phyloP scores from a whole-genome alignment of 2,329 filamentous ascomycete species.

The Alternaria burnsii region DNA sequence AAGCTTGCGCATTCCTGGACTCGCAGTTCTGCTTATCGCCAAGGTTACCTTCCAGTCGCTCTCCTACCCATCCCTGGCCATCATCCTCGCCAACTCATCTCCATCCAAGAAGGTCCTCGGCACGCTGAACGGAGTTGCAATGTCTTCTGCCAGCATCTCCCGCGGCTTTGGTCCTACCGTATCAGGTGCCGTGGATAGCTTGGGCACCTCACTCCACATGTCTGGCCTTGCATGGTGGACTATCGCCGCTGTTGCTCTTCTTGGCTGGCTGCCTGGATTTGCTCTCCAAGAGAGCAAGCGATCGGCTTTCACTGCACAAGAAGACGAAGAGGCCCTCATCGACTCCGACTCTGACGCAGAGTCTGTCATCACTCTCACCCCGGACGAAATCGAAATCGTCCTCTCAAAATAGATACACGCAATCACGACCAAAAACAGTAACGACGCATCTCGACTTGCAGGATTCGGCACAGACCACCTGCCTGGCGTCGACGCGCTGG shows the following conservation, averaged over 20 bases:
- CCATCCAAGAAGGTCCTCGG: constrained; percentile 85
- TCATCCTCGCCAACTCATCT: constrained; percentile 87
- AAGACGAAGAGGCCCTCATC: constrained; percentile 46
- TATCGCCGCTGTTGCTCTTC: constrained; percentile 76
- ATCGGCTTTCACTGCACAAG: constrained; percentile 21
- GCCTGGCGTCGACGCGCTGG: constrained; percentile 20
- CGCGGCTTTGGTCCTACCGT: constrained; percentile 88
- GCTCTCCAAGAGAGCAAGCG: constrained; percentile 72
- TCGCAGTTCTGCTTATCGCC: constrained; percentile 82
- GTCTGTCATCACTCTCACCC: constrained; percentile 45
- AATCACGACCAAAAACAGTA: constrained; percentile 23
- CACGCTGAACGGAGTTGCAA: constrained; percentile 90
- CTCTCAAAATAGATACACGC: constrained; percentile 41
- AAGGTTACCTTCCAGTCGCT: constrained; percentile 94
- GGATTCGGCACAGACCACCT: constrained; percentile 7
- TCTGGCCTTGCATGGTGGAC: constrained; percentile 95
- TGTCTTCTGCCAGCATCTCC: constrained; percentile 87
- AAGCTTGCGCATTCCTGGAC: constrained; percentile 72
- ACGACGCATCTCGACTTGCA: constrained; percentile 22
- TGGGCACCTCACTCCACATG: constrained; percentile 80
- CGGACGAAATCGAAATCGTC: constrained; percentile 41
- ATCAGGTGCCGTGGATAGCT: constrained; percentile 83
- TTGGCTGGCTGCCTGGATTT: constrained; percentile 61
- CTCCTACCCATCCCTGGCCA: constrained; percentile 88
- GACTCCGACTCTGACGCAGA: constrained; percentile 42